Conservation (phyloP, 2,329 filamentous ascomycete genomes). For the Laburnicola sp. region DNA sequence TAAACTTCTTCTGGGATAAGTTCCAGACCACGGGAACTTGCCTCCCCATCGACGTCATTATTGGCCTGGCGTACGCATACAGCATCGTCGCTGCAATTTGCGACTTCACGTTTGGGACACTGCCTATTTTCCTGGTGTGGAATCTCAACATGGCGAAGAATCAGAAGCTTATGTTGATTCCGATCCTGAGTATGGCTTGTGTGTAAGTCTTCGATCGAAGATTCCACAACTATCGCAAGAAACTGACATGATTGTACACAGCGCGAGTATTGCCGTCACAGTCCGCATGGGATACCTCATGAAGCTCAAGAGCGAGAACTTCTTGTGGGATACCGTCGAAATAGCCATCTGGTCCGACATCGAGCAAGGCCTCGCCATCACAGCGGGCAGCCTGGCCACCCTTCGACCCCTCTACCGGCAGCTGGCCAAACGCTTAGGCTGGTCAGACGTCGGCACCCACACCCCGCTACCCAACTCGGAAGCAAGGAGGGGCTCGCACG, state of each 20-base stretch:
- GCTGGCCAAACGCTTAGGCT: constrained; percentile 26
- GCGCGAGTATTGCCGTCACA: constrained; percentile 41
- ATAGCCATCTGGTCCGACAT: constrained; percentile 45
- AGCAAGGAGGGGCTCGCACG: constrained; percentile 6
- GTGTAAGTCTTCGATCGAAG: constrained; percentile 45
- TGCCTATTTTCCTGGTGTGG: constrained; percentile 58
- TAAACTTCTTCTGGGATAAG: constrained; percentile 55
- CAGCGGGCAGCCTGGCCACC: constrained; percentile 42
- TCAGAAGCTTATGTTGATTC: constrained; percentile 52
- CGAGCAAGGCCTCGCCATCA: constrained; percentile 45
- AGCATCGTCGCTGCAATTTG: constrained; percentile 51
- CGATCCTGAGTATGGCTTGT: constrained; percentile 56
- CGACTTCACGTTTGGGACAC: constrained; percentile 55
- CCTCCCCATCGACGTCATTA: constrained; percentile 47
- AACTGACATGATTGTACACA: constrained; percentile 6
- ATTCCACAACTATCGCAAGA: not conserved
- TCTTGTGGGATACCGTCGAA: constrained; percentile 42
- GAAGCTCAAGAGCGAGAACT: constrained; percentile 41
- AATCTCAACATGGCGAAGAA: constrained; percentile 53
- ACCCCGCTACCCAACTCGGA: constrained; percentile 18
- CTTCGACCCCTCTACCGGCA: constrained; percentile 41
- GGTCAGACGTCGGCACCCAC: constrained; percentile 20
- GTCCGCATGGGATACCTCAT: constrained; percentile 42
- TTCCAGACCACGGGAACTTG: constrained; percentile 46
- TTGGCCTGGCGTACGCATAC: constrained; percentile 52